Conservation (phyloP, 2,329 filamentous ascomycete genomes). For the Fusarium agapanthi region DNA sequence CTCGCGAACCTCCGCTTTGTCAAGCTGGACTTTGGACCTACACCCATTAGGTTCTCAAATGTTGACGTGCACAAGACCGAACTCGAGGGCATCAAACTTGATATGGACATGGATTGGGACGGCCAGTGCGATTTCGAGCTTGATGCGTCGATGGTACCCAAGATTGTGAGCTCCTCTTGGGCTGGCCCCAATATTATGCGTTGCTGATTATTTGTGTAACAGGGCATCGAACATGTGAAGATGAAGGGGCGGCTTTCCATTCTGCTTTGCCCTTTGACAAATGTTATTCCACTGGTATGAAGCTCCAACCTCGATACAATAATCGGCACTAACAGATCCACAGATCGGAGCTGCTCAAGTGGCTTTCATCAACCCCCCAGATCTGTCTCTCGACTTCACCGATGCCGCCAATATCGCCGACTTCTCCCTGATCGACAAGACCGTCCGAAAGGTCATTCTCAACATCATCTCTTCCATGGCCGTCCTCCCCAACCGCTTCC, state of each 20-base stretch:
- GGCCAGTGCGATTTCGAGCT: constrained; percentile 39
- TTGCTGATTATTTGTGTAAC: background rate
- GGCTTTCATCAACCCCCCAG: constrained; percentile 39
- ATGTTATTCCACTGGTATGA: constrained; percentile 36
- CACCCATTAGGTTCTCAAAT: constrained; percentile 31
- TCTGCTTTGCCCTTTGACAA: constrained; percentile 36
- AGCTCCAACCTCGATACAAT: rapidly evolving
- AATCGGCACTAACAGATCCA: background rate
- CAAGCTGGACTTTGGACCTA: constrained; percentile 37
- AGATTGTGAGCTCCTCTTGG: constrained; percentile 32
- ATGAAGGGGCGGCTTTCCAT: constrained; percentile 35
- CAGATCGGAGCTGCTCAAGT: constrained; percentile 41
- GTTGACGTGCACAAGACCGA: constrained; percentile 41
- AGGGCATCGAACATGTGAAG: constrained; percentile 41
- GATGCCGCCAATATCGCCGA: constrained; percentile 41
- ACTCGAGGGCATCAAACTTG: constrained; percentile 38
- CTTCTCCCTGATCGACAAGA: constrained; percentile 34
- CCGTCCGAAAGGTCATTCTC: constrained; percentile 38
- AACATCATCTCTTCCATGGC: constrained; percentile 39
- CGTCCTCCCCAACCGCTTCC: constrained; percentile 41
- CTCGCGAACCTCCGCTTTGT: constrained; percentile 33
- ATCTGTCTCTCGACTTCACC: constrained; percentile 35
- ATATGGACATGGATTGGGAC: constrained; percentile 40
- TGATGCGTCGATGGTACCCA: constrained; percentile 39
- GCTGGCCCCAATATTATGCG: background rate